These are phyloP conservation scores for Podaxis mareebaensis DNA, from an alignment of 768 basidiomycete genomes.

Conservation along the genomic window DNA sequence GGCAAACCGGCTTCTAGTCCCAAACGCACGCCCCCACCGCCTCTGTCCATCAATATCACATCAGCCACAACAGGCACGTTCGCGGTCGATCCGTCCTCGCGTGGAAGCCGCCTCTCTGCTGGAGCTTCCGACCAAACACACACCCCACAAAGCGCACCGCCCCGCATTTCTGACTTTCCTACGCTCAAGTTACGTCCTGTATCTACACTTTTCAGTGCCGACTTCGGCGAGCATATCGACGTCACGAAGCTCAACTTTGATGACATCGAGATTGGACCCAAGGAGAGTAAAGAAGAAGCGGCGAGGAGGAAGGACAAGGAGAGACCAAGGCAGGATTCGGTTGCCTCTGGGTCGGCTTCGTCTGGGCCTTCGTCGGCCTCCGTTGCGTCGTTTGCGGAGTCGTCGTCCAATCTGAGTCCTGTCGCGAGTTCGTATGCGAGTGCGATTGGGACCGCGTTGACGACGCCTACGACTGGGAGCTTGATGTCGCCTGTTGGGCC, in stretches of 20 bases:
- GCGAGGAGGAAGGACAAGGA: conserved; percentile 35
- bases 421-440: conserved; percentile 3
- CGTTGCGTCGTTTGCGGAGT: conserved; percentile 9
- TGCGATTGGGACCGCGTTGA: conserved; percentile 21
- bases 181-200: conserved; percentile 71
- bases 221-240: conserved; percentile 57
- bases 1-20: conserved; percentile 24
- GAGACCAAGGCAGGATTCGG: conserved; percentile 40
- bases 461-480: conserved; percentile 16
- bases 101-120: conserved; percentile 21
- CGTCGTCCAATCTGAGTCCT: not conserved
- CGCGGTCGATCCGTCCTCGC: conserved; percentile 26
- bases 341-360: conserved; percentile 8
- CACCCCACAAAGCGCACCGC: conserved; percentile 63
- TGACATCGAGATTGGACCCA: conserved; percentile 19
- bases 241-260: conserved; percentile 1
- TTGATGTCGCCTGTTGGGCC: conserved; percentile 21
- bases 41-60: conserved; percentile 43
- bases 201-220: conserved; percentile 72
- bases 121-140: conserved; percentile 26
- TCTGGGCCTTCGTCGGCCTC: conserved; percentile 10
- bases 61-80: conserved; percentile 22
- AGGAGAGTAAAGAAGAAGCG: not conserved
- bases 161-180: conserved; percentile 62
- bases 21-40: conserved; percentile 36